Percentiles rank a stretch among this genome's conserved stretches.
phyloP scores from a whole-genome alignment of 805 yeast species.

The Hanseniaspora nectarophila region DNA sequence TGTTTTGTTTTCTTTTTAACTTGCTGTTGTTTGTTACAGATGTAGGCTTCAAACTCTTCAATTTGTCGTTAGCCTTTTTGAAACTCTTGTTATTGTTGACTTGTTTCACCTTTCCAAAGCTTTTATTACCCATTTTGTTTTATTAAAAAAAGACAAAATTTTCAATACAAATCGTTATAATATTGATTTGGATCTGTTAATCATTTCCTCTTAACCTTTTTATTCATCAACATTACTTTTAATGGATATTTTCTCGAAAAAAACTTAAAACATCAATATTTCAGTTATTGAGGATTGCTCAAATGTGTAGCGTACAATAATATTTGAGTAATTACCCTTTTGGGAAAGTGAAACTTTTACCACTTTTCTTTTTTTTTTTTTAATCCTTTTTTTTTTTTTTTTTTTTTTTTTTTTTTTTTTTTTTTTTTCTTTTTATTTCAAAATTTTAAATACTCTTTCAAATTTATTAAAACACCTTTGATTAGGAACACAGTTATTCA shows the following conservation, averaged over 20 bases:
- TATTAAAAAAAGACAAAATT: too few species aligned
- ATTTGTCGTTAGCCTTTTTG: conserved; percentile 2
- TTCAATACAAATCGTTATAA: too few species aligned
- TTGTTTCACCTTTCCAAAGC: background rate
- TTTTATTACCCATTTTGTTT: background rate
- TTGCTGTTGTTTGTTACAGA: conserved; percentile 13
- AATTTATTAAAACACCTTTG: background rate
- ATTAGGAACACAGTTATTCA: too few species aligned
- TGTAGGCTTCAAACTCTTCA: background rate
- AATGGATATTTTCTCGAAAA: too few species aligned
- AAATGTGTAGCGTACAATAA: background rate
- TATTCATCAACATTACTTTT: too few species aligned
- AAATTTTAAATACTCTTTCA: background rate
- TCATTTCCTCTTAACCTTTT: background rate
- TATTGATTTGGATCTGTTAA: too few species aligned
- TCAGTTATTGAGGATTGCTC: background rate
- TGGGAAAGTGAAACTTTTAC: background rate
- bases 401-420: background rate
- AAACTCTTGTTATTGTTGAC: background rate
- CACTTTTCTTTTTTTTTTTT: background rate
- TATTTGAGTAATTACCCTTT: background rate
- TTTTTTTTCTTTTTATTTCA: background rate
- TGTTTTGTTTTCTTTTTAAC: conserved; percentile 23
- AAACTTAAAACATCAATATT: too few species aligned
- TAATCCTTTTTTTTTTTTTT: background rate